Evolutionary conservation across 2,329 filamentous ascomycete species (phyloP), one percentile per base, ranked within the genome.

Genomic region (Trichophyton equinum): DNA sequence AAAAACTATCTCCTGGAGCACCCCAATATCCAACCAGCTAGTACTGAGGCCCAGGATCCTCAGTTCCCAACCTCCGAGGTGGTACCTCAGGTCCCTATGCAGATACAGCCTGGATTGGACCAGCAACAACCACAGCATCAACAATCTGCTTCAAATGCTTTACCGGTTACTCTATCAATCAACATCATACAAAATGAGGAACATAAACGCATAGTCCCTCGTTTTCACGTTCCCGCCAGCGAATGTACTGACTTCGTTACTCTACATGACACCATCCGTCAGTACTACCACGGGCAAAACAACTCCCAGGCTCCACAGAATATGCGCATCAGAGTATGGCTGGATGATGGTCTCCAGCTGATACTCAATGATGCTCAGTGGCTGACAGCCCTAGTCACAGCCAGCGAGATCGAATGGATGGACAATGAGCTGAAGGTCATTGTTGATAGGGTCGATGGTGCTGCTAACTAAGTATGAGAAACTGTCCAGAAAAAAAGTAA

Each of bases 321-420:
- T 62, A 64, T 49, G 61, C 66, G 13, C 22, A 63, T 77, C 60
- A 74, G 72, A 59, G 75, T 72, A 1, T 76, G 71, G 71, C 67
- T 78, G 1, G 72, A 76, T 0, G 71, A 76, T 58, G 76, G 76
- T 4, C 62, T 78, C n/a, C 64, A 70, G 13, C 60, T 65, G 5
- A 67, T 78, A 6, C 68, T 69, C 11, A 73, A 67, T 51, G 74
- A 77, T 58, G 71, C 72, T 42, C 75, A 78, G 55, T 78, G 76
- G 76, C 71, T 73, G 20, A 71, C 77, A 61, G 73, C 75, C 3
- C 67, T 77, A n/a, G 65, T 76, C 36, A 72, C 74, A 3, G 73
- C 73, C 9, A 71, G 72, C 18, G 73, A 72, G 9, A 72, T 76
- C 1, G 76, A 77, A 33, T 78, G 76, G 76, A 77, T 78, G 75